phyloP scores from a whole-genome alignment of 2,329 filamentous ascomycete genomes.

The Gremmenia infestans region DNA sequence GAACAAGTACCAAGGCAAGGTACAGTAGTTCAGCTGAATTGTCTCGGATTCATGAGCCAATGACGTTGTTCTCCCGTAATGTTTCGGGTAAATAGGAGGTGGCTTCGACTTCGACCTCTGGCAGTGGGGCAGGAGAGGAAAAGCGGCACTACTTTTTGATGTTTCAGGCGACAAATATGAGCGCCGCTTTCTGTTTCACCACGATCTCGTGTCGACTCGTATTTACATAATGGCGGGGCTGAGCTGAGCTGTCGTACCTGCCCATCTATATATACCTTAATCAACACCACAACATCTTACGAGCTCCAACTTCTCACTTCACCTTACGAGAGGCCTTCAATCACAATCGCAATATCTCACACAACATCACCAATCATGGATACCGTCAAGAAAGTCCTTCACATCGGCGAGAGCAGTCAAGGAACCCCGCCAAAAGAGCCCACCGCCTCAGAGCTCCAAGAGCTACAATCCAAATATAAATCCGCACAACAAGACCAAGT shows the following conservation, averaged over 20 bases:
- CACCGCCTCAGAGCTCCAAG: conserved; percentile 37
- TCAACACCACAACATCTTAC: conserved; percentile 4
- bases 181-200: too few relatives aligned
- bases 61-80: neutral
- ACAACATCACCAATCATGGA: conserved; percentile 25
- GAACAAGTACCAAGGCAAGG: too few relatives aligned
- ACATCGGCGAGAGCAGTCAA: conserved; percentile 28
- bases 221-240: conserved; percentile 18
- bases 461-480: conserved; percentile 66
- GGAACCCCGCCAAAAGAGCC: conserved; percentile 31
- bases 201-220: conserved; percentile 10
- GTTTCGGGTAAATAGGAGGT: conserved; percentile 10
- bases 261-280: conserved; percentile 4
- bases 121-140: neutral
- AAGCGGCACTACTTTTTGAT: too few relatives aligned
- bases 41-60: neutral
- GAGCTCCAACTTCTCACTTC: neutral
- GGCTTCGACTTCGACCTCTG: conserved; percentile 12
- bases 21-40: neutral
- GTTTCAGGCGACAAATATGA: too few relatives aligned
- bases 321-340: neutral
- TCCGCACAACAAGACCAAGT: conserved; percentile 76
- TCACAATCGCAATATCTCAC: neutral
- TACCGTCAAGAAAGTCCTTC: conserved; percentile 42
- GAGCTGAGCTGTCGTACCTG: conserved; percentile 8